Percentiles rank a stretch among this genome's conserved stretches.
Conservation (phyloP, 345 rosid species). For the Fremontodendron californicum region DNA sequence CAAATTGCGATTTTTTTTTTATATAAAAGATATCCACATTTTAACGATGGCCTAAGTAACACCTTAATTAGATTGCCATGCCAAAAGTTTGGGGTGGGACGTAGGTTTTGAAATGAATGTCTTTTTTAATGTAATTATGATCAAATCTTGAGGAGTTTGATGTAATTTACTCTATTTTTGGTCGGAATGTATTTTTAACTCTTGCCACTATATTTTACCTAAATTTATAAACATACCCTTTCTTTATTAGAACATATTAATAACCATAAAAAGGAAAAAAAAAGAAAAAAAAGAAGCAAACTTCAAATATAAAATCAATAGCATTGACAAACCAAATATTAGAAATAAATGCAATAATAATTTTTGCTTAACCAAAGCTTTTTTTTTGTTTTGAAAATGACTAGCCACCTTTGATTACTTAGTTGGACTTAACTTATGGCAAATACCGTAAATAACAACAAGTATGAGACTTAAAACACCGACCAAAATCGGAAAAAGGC, state of each 20-base stretch:
- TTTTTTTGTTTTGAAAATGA: neutral
- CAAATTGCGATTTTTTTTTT: too few species aligned
- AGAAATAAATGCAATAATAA: neutral
- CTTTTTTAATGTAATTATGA: too few species aligned
- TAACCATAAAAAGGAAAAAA: neutral
- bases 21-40: too few species aligned
- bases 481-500: neutral
- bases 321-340: neutral
- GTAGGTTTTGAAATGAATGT: too few species aligned
- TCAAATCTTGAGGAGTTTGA: too few species aligned
- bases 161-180: neutral
- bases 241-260: too few species aligned
- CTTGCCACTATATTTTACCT: neutral
- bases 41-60: too few species aligned
- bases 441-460: conserved; percentile 9
- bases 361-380: neutral
- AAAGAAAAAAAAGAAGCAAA: neutral
- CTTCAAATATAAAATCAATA: neutral
- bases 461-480: conserved; percentile 2
- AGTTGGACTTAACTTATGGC: conserved; percentile 6
- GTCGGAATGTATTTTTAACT: neutral
- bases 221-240: neutral
- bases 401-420: conserved; percentile 7
- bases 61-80: too few species aligned
- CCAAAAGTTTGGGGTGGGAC: too few species aligned